These are phyloP conservation scores for Colletotrichum tofieldiae DNA, from an alignment of 2,329 filamentous ascomycete species.

Conservation along the genomic window DNA sequence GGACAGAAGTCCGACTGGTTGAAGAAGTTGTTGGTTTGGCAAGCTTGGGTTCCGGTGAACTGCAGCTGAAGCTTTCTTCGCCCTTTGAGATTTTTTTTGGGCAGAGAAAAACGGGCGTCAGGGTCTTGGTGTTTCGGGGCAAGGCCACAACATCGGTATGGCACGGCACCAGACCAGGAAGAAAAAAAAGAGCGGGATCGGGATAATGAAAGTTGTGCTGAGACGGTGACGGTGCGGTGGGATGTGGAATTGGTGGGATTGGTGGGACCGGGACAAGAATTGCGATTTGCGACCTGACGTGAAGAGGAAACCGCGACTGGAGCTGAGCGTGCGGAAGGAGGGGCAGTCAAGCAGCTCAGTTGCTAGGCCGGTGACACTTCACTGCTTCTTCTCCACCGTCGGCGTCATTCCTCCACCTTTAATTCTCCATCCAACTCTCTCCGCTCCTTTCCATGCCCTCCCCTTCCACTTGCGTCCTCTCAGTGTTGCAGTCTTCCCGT, in stretches of 20 bases:
- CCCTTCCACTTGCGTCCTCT: background rate
- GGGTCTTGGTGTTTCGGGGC: conserved; percentile 11
- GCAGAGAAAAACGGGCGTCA: conserved; percentile 5
- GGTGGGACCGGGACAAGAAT: background rate
- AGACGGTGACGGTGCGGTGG: conserved; percentile 10
- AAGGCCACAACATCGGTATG: background rate
- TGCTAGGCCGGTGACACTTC: conserved; percentile 27
- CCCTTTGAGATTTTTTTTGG: background rate
- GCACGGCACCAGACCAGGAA: background rate
- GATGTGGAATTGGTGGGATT: conserved; percentile 16
- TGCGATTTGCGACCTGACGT: conserved; percentile 1
- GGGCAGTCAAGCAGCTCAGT: conserved; percentile 15
- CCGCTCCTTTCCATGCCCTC: conserved; percentile 32
- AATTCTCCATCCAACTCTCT: conserved; percentile 28
- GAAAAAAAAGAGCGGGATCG: conserved; percentile 1
- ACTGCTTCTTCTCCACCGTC: conserved; percentile 35
- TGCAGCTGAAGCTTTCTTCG: conserved; percentile 8
- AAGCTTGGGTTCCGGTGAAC: background rate
- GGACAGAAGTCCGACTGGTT: conserved; percentile 16
- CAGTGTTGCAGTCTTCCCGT: background rate
- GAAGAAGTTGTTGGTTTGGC: background rate
- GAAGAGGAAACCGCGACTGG: background rate
- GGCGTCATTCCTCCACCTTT: conserved; percentile 42
- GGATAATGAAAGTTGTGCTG: conserved; percentile 32
- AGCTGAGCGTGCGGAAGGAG: background rate